Percentiles rank a stretch among this genome's conserved stretches.
Conservation (phyloP, 2,329 filamentous ascomycete genomes). For the Torrubiella hemipterigena region DNA sequence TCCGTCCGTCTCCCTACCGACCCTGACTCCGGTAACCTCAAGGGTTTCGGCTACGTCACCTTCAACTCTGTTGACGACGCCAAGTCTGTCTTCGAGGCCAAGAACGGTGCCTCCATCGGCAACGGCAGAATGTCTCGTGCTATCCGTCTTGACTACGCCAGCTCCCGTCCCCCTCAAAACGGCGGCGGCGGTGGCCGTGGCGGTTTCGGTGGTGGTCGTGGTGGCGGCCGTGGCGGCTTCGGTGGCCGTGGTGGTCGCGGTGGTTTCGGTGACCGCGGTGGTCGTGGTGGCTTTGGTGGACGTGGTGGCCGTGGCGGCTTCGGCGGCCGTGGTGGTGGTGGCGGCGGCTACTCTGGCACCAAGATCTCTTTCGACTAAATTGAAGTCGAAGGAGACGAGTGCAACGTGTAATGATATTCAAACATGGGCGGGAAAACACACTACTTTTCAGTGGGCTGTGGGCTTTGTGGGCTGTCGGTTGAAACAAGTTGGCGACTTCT, state of each 20-base stretch:
- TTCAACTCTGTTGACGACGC: slow-evolving; percentile 77
- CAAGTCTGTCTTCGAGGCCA: slow-evolving; percentile 56
- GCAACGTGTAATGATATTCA: too few species aligned
- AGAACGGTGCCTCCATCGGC: slow-evolving; percentile 54
- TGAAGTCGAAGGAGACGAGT: slow-evolving; percentile 28
- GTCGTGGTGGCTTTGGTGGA: slow-evolving; percentile 37
- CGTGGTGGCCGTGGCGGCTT: slow-evolving; percentile 41
- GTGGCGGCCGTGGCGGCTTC: slow-evolving; percentile 32
- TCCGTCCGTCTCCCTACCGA: slow-evolving; percentile 84
- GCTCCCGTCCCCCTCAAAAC: slow-evolving; percentile 50
- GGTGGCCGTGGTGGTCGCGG: slow-evolving; percentile 29
- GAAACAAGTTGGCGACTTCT: slow-evolving; percentile 25
- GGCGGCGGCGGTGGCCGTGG: slow-evolving; percentile 34
- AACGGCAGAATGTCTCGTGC: slow-evolving; percentile 58
- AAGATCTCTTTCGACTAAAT: slow-evolving; percentile 60
- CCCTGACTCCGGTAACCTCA: slow-evolving; percentile 67
- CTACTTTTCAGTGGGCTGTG: slow-evolving; percentile 32
- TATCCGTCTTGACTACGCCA: slow-evolving; percentile 74
- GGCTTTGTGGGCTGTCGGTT: slow-evolving; percentile 46
- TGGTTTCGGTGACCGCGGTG: slow-evolving; percentile 34
- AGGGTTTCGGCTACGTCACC: slow-evolving; percentile 88
- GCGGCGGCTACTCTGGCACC: slow-evolving; percentile 49
- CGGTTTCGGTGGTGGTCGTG: slow-evolving; percentile 39
- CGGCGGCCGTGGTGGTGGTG: slow-evolving; percentile 39
- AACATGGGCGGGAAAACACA: too few species aligned